Percentiles rank a stretch among this genome's conserved stretches.
phyloP scores from a whole-genome alignment of 2,329 filamentous ascomycete species.

The Claviceps africana region DNA sequence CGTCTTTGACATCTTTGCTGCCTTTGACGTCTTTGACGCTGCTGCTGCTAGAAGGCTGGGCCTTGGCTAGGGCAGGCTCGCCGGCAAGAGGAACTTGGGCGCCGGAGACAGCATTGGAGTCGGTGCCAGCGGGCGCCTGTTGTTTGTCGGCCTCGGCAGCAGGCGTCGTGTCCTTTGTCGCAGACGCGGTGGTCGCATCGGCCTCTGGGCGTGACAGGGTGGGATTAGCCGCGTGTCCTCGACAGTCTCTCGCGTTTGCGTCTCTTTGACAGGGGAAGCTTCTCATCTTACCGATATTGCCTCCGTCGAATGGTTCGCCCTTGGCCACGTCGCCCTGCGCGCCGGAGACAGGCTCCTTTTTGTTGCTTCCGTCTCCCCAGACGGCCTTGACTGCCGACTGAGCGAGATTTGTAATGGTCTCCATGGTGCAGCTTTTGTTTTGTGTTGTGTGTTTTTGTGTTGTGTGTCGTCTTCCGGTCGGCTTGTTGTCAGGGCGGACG shows the following conservation, averaged over 20 bases:
- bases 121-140: no score
- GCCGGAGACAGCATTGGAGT: neutral
- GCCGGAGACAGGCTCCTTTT: constrained; percentile 58
- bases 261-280: neutral
- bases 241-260: no score
- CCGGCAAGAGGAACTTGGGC: no score
- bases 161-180: neutral
- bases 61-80: neutral
- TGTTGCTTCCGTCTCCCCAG: constrained; percentile 27
- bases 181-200: neutral
- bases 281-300: constrained; percentile 45
- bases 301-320: constrained; percentile 65
- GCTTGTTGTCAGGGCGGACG: no score
- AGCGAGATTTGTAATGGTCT: constrained; percentile 45
- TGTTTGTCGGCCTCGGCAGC: neutral
- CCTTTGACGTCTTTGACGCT: no score
- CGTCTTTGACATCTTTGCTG: no score
- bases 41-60: neutral
- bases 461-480: neutral
- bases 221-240: neutral
- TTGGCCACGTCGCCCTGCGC: constrained; percentile 50
- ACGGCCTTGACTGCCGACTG: constrained; percentile 26
- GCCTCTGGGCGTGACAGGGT: neutral
- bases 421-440: constrained; percentile 31
- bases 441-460: neutral